Percentiles rank a stretch among this genome's conserved stretches.
These are phyloP conservation scores for Penicillium sp. DNA, from an alignment of 2,329 filamentous ascomycete species.

Conservation along the genomic window DNA sequence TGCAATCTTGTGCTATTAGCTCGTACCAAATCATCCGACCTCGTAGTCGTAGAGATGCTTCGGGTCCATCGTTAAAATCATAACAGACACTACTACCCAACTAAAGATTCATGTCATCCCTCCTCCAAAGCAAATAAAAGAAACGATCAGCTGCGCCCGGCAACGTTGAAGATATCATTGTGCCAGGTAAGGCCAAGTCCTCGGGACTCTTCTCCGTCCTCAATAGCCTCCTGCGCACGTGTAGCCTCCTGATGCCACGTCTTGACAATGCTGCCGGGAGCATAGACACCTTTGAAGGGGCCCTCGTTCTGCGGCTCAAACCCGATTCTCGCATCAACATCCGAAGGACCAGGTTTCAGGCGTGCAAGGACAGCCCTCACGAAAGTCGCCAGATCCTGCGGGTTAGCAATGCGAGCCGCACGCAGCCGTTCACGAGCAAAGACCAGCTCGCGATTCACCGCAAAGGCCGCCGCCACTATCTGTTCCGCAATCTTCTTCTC, in stretches of 20 bases:
- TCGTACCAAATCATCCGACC: background rate
- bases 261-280: slow-evolving; percentile 82
- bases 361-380: slow-evolving; percentile 75
- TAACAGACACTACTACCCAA: background rate
- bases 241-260: slow-evolving; percentile 80
- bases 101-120: background rate
- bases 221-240: slow-evolving; percentile 66
- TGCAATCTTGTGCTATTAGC: background rate
- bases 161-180: slow-evolving; percentile 72
- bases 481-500: slow-evolving; percentile 72
- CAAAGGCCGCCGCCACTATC: slow-evolving; percentile 66
- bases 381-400: slow-evolving; percentile 76
- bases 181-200: slow-evolving; percentile 61
- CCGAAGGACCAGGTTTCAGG: slow-evolving; percentile 69
- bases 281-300: slow-evolving; percentile 79
- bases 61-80: slow-evolving; percentile 1
- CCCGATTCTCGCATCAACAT: slow-evolving; percentile 70
- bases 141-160: slow-evolving; percentile 8
- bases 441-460: slow-evolving; percentile 77
- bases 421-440: slow-evolving; percentile 83
- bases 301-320: slow-evolving; percentile 58
- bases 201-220: slow-evolving; percentile 62
- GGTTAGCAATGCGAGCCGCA: slow-evolving; percentile 77
- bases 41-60: background rate
- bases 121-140: background rate